Evolutionary conservation across 2,329 filamentous ascomycete genomes (phyloP).

Genomic region (Aspergillus carbonarius): DNA sequence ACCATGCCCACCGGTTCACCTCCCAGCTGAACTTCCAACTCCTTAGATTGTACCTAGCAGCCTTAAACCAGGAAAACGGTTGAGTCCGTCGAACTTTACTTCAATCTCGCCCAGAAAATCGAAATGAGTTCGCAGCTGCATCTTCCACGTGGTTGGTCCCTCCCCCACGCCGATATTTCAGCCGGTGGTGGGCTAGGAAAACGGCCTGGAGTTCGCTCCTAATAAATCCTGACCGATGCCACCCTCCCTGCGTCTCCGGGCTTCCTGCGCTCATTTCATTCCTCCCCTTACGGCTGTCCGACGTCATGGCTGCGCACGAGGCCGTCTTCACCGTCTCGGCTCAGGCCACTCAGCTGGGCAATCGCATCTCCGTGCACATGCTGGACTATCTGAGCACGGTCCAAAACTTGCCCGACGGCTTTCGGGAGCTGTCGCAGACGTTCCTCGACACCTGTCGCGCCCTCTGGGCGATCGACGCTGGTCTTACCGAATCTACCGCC

Average conservation of each 20-base stretch:
- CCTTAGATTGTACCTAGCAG: too few species aligned
- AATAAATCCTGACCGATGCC: neutral
- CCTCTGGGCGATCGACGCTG: conserved; percentile 67
- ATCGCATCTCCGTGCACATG: conserved; percentile 64
- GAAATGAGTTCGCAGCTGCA: neutral
- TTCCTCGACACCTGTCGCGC: conserved; percentile 67
- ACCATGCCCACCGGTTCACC: too few species aligned
- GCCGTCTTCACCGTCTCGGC: conserved; percentile 47
- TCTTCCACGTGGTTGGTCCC: neutral
- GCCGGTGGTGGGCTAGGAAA: neutral
- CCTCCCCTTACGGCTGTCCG: neutral
- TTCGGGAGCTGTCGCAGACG: conserved; percentile 61
- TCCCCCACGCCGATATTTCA: neutral
- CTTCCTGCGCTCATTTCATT: neutral
- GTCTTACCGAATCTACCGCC: conserved; percentile 56
- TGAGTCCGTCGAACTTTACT: neutral
- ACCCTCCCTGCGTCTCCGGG: neutral
- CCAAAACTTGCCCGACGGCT: conserved; percentile 55
- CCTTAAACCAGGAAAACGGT: neutral
- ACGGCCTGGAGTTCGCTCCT: neutral
- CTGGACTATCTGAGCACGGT: conserved; percentile 62
- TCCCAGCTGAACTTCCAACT: too few species aligned
- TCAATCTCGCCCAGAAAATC: neutral
- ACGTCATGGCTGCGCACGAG: conserved; percentile 14
- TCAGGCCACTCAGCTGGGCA: conserved; percentile 59